Conservation (phyloP, 495 filamentous ascomycete species). For the Ascobolus immersus region DNA sequence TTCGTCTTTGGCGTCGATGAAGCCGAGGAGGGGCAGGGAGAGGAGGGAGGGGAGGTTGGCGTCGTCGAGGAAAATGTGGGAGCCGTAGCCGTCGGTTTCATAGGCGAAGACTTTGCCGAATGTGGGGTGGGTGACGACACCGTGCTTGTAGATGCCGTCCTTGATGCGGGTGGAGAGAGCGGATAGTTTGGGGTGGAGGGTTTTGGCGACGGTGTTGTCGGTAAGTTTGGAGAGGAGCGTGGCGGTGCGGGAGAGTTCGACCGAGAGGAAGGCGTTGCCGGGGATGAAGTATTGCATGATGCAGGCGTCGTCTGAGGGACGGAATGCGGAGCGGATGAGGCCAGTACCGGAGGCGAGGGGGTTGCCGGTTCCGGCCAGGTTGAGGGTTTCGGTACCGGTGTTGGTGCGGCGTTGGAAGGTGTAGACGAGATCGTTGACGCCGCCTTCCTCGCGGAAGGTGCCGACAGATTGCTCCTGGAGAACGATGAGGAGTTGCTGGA, state of each 20-base stretch:
- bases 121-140: slow-evolving; percentile 57
- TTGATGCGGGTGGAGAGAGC: slow-evolving; percentile 33
- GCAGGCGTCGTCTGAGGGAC: slow-evolving; percentile 93
- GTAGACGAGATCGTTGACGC: slow-evolving; percentile 39
- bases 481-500: slow-evolving; percentile 45
- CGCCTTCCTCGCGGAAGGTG: slow-evolving; percentile 47
- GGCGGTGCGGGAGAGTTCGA: slow-evolving; percentile 60
- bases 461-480: slow-evolving; percentile 53
- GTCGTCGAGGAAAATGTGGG: slow-evolving; percentile 71
- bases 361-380: slow-evolving; percentile 60
- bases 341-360: slow-evolving; percentile 65
- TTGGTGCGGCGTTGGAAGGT: slow-evolving; percentile 61
- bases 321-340: slow-evolving; percentile 73
- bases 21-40: slow-evolving; percentile 67
- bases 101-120: slow-evolving; percentile 86
- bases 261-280: slow-evolving; percentile 83
- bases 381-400: slow-evolving; percentile 74
- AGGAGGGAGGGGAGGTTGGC: slow-evolving; percentile 84
- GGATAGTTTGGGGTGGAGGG: slow-evolving; percentile 21
- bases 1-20: slow-evolving; percentile 35
- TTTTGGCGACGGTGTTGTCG: slow-evolving; percentile 29
- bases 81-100: slow-evolving; percentile 91
- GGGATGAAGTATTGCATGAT: slow-evolving; percentile 91
- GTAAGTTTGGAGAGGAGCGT: slow-evolving; percentile 38
- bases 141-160: slow-evolving; percentile 61